A percentile compares a stretch with the other conserved stretches of the same genome.
Evolutionary conservation across 2,329 filamentous ascomycete genomes (phyloP).

Genomic region (Amylocarpus encephaloides): DNA sequence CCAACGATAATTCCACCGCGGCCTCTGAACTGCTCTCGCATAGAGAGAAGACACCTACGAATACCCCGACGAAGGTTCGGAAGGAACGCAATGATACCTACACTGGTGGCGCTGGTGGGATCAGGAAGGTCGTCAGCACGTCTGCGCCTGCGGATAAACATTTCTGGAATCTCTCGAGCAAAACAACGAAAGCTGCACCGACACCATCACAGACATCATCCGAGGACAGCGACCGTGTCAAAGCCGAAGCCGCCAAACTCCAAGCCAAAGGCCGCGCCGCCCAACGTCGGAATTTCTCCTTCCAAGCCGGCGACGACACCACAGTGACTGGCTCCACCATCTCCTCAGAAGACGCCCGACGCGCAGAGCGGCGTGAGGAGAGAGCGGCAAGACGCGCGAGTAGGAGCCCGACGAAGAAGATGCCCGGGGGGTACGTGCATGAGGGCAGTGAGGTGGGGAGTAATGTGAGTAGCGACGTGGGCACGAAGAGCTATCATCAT

Average conservation of each 20-base stretch:
- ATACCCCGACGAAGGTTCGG: conserved; percentile 38
- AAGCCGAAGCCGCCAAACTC: conserved; percentile 49
- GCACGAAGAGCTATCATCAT: conserved; percentile 33
- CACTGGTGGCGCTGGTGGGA: conserved; percentile 19
- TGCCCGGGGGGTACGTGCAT: conserved; percentile 20
- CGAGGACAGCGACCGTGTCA: conserved; percentile 38
- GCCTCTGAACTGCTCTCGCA: conserved; percentile 49
- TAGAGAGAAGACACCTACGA: conserved; percentile 50
- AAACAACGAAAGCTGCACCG: conserved; percentile 1
- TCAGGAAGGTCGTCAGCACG: conserved; percentile 27
- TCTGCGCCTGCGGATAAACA: background rate
- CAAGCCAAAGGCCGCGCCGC: conserved; percentile 45
- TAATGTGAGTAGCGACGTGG: conserved; percentile 22
- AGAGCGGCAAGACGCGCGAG: conserved; percentile 16
- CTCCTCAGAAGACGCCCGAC: conserved; percentile 10
- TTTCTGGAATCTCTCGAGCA: conserved; percentile 16
- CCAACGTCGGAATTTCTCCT: conserved; percentile 30
- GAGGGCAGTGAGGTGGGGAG: background rate
- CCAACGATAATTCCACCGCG: conserved; percentile 42
- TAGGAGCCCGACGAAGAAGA: conserved; percentile 23
- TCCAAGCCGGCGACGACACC: conserved; percentile 28
- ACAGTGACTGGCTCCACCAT: conserved; percentile 9
- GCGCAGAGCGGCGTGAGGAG: conserved; percentile 9
- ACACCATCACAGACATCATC: conserved; percentile 2
- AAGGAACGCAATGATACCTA: conserved; percentile 25